Conservation (phyloP, 2,329 filamentous ascomycete genomes). For the Capronia coronata region DNA sequence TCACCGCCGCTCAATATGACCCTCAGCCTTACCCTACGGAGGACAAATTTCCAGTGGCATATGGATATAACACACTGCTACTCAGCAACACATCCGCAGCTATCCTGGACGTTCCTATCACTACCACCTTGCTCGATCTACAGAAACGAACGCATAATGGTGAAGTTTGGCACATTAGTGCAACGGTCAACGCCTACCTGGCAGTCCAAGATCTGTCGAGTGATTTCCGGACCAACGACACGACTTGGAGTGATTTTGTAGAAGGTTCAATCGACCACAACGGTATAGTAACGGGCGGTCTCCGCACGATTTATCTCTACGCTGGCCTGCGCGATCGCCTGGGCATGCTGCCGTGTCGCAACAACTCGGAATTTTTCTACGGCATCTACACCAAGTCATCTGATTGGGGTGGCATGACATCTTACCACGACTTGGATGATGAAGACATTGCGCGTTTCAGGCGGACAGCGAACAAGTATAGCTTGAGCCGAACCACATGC, state of each 20-base stretch:
- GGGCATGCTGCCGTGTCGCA: not conserved
- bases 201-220: too few species aligned
- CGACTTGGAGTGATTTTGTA: too few species aligned
- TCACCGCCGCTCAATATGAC: not conserved
- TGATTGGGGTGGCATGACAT: not conserved
- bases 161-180: not conserved
- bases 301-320: not conserved
- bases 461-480: not conserved
- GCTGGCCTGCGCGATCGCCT: not conserved
- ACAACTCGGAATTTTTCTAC: not conserved
- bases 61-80: conserved; percentile 4
- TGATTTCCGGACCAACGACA: too few species aligned
- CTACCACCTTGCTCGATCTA: not conserved
- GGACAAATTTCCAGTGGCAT: conserved; percentile 1
- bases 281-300: not conserved
- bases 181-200: not conserved
- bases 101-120: not conserved
- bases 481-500: not conserved
- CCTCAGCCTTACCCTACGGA: conserved; percentile 1
- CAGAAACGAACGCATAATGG: not conserved
- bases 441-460: not conserved
- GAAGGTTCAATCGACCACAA: too few species aligned
- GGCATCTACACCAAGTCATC: not conserved
- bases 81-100: conserved; percentile 1
- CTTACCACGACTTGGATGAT: not conserved